Conservation (phyloP, 108 stramenopile genomes). For the Cyclotella kingstonii region DNA sequence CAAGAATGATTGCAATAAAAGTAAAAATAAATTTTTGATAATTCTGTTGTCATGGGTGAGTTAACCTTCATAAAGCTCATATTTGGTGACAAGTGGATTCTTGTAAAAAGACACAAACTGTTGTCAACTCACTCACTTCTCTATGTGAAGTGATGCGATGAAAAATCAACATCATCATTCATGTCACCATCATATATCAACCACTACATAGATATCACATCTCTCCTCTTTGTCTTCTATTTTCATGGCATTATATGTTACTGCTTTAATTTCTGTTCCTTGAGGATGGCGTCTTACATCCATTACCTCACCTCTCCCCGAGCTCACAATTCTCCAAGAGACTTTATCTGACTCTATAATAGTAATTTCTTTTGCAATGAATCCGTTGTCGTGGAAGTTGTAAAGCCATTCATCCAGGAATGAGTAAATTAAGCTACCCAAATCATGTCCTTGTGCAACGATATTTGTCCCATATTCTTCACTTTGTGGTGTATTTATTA, state of each 20-base stretch:
- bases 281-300: constrained; percentile 61
- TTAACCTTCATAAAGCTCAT: no score
- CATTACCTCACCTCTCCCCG: constrained; percentile 29
- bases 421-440: constrained; percentile 48
- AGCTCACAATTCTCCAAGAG: constrained; percentile 20
- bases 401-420: constrained; percentile 77
- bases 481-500: constrained; percentile 21
- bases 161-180: no score
- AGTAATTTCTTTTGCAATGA: constrained; percentile 38
- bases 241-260: constrained; percentile 78
- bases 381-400: constrained; percentile 51
- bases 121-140: no score
- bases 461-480: constrained; percentile 3
- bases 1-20: no score
- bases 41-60: no score
- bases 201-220: constrained; percentile 46
- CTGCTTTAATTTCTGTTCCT: constrained; percentile 80
- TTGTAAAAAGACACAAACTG: no score
- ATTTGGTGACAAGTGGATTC: no score
- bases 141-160: no score
- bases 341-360: constrained; percentile 11
- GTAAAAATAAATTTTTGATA: no score
- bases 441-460: constrained; percentile 50
- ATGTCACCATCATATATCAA: constrained; percentile 36
- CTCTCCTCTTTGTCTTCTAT: constrained; percentile 28